Percentiles rank a stretch among this genome's conserved stretches.
Conservation (phyloP, 2,329 filamentous ascomycete species). For the Plectosphaerella cucumerina region DNA sequence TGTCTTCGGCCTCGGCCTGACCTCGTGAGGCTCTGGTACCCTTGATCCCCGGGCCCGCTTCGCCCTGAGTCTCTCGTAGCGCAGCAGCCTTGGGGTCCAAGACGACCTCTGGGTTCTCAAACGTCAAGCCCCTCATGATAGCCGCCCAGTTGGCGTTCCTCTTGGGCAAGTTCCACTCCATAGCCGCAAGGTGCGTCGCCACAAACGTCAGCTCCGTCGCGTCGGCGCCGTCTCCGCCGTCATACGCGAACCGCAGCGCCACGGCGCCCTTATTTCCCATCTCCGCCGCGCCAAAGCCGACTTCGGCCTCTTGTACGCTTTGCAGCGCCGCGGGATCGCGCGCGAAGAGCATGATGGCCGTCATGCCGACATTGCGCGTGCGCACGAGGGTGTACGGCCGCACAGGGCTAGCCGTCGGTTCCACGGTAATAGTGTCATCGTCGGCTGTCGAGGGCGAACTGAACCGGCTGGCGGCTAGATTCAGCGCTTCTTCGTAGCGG, state of each 20-base stretch:
- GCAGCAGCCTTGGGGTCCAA: constrained; percentile 14
- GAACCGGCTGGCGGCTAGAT: constrained; percentile 55
- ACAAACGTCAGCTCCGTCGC: constrained; percentile 76
- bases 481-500: constrained; percentile 66
- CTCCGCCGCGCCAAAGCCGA: constrained; percentile 78
- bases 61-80: constrained; percentile 3
- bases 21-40: constrained; percentile 2
- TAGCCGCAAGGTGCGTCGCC: constrained; percentile 81
- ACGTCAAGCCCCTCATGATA: constrained; percentile 77
- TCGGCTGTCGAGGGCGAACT: constrained; percentile 6
- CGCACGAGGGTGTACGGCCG: constrained; percentile 65
- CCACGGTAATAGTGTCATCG: constrained; percentile 11
- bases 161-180: constrained; percentile 71
- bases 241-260: constrained; percentile 66
- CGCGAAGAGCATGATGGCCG: constrained; percentile 81
- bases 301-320: constrained; percentile 70
- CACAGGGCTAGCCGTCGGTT: constrained; percentile 14
- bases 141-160: constrained; percentile 86
- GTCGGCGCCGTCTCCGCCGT: constrained; percentile 19
- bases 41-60: neutral
- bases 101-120: constrained; percentile 50
- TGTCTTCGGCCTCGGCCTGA: constrained; percentile 13
- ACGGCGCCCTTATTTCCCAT: constrained; percentile 97
- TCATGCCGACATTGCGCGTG: constrained; percentile 80
- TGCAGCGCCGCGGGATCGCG: constrained; percentile 57